Conservation (phyloP, 305 asterid genomes). For the Salvia sclarea region DNA sequence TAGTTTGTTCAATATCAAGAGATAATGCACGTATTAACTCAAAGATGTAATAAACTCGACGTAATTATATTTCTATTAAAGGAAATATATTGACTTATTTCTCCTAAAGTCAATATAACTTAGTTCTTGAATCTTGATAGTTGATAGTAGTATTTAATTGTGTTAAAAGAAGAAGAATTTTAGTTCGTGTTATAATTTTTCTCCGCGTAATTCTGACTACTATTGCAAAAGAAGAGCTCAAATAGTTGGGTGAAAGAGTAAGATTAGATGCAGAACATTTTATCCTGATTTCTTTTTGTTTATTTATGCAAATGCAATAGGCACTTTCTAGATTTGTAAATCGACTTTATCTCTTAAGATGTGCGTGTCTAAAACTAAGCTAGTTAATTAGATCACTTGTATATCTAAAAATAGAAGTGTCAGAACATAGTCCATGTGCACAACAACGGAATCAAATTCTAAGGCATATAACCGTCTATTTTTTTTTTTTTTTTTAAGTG, state of each 20-base stretch:
- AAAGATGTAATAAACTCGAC: neutral
- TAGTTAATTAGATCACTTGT: neutral
- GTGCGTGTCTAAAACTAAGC: neutral
- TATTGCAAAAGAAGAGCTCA: neutral
- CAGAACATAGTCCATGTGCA: neutral
- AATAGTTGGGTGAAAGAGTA: no score
- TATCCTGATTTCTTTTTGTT: neutral
- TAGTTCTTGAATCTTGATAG: no score
- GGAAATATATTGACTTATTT: no score
- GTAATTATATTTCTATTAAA: no score
- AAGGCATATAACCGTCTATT: no score
- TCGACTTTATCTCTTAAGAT: neutral
- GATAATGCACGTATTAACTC: neutral
- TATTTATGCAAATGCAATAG: neutral
- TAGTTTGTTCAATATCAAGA: neutral
- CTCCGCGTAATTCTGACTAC: no score
- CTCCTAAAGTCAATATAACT: no score
- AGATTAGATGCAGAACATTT: neutral
- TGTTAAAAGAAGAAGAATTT: no score
- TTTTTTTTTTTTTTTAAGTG: no score
- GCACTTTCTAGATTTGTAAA: neutral
- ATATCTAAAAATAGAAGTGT: neutral
- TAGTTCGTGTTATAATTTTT: no score
- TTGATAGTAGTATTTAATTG: no score
- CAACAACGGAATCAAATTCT: neutral